Evolutionary conservation across 2,329 filamentous ascomycete species (phyloP), one percentile per base, ranked within the genome.

Genomic region (Sporothrix pallida): DNA sequence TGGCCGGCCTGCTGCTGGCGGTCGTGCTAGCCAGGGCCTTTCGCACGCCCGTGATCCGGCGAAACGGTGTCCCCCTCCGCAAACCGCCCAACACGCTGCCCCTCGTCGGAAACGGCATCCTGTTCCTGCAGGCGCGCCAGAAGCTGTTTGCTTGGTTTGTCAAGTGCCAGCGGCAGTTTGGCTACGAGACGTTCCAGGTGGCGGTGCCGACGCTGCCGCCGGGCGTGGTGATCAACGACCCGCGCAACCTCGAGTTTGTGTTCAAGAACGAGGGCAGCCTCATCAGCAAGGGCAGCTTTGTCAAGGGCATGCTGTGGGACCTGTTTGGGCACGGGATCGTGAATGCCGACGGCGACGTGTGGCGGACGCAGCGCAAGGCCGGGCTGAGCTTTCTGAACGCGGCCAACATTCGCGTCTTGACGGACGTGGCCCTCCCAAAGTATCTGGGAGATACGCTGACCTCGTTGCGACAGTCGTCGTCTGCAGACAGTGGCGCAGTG

Each of bases 261-360:
- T 86, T 91, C 77, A 89, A 86, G 78, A 85, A 90, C 74, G 88
- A 91, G 77, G 85, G 83, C 12, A 79, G 88, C 13, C 74, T 75
- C 26, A 90, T 92, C 77, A 83, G 85, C 63, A 92, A 91, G 77
- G 90, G 90, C 15, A 82, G 84, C 1, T 90, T 92, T 75, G 88
- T 92, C 78, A 89, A 88, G 76, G 81, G 82, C 20, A 84, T 88
- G 52, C 87, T 89, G 0, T 87, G 86, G 84, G 89, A 91, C 78
- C 81, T 92, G 0, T 92, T 92, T 75, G 90, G 88, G 1, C 84
- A 89, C 76, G 90, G 90, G 37, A 91, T 92, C 76, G 90, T 91
- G 80, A 92, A 91, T 76, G 86, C 87, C 37, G 89, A 91, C 75
- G 90, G 90, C 56, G 87, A 90, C 26, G 78, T 89, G 31, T 91